Evolutionary conservation across 768 basidiomycete genomes (phyloP).

Genomic region (Termitomyces sp.): DNA sequence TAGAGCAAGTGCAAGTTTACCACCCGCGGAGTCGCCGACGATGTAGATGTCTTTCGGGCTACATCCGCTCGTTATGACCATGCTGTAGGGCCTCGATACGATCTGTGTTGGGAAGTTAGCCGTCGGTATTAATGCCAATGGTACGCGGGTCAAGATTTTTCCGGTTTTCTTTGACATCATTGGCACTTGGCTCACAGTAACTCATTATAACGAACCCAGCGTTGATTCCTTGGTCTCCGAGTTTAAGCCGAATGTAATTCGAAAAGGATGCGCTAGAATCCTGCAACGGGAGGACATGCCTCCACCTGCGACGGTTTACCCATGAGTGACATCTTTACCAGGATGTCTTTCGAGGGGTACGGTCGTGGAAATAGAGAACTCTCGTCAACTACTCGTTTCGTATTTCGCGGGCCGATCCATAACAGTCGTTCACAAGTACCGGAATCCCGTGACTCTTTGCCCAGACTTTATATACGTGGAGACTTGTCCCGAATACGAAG

Average conservation of each 20-base stretch:
- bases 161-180: neutral
- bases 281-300: conserved; percentile 17
- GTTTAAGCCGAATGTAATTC: conserved; percentile 2
- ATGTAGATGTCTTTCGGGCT: conserved; percentile 21
- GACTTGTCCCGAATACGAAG: conserved; percentile 15
- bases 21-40: conserved; percentile 29
- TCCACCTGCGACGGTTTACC: conserved; percentile 23
- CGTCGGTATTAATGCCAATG: conserved; percentile 20
- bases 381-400: conserved; percentile 18
- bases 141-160: neutral
- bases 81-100: conserved; percentile 19
- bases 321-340: neutral
- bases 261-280: conserved; percentile 13
- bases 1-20: conserved; percentile 21
- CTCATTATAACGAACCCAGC: conserved; percentile 20
- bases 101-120: conserved; percentile 24
- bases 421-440: conserved; percentile 19
- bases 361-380: conserved; percentile 25
- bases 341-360: neutral
- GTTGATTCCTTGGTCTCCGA: conserved; percentile 1
- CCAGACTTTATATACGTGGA: conserved; percentile 19
- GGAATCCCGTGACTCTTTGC: conserved; percentile 16
- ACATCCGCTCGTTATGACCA: conserved; percentile 19
- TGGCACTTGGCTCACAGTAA: conserved; percentile 15
- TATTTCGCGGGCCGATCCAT: conserved; percentile 28